phyloP scores from a whole-genome alignment of 2,329 filamentous ascomycete species.

The Fusarium clavum region DNA sequence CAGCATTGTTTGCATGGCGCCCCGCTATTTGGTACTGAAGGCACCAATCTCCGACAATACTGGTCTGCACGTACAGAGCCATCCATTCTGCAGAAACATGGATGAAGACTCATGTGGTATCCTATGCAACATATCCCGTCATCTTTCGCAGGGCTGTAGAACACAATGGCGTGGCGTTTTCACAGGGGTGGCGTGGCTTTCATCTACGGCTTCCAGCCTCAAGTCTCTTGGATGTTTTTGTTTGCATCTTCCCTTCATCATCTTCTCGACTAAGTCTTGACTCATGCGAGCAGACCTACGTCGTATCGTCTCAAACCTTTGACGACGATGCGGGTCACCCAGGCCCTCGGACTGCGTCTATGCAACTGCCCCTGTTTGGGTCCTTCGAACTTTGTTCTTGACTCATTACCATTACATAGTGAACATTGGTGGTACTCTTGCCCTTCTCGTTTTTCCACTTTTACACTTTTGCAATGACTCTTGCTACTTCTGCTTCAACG shows the following conservation, averaged over 20 bases:
- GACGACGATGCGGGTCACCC: constrained; percentile 1
- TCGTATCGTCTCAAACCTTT: constrained; percentile 18
- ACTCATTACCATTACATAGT: constrained; percentile 2
- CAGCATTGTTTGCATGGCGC: constrained; percentile 33
- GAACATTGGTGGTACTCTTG: neutral
- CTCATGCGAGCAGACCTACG: constrained; percentile 6
- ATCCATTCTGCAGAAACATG: constrained; percentile 1
- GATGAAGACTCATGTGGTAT: constrained; percentile 10
- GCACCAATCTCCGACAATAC: constrained; percentile 31
- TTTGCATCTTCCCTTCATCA: neutral
- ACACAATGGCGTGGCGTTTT: neutral
- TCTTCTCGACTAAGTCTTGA: constrained; percentile 8
- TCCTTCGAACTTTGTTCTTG: constrained; percentile 12
- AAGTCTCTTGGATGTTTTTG: neutral
- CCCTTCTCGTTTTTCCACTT: neutral
- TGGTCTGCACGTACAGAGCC: neutral
- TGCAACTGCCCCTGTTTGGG: neutral
- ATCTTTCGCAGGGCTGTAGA: constrained; percentile 31
- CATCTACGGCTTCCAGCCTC: neutral
- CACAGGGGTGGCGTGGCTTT: constrained; percentile 2
- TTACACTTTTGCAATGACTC: constrained; percentile 3
- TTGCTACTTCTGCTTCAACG: neutral
- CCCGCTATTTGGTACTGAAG: constrained; percentile 28
- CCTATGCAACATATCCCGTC: constrained; percentile 12
- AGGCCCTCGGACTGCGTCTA: neutral